A percentile compares a stretch with the other conserved stretches of the same genome.
phyloP scores from a whole-genome alignment of 2,329 filamentous ascomycete species.

The Fusarium pseudoanthophilum region DNA sequence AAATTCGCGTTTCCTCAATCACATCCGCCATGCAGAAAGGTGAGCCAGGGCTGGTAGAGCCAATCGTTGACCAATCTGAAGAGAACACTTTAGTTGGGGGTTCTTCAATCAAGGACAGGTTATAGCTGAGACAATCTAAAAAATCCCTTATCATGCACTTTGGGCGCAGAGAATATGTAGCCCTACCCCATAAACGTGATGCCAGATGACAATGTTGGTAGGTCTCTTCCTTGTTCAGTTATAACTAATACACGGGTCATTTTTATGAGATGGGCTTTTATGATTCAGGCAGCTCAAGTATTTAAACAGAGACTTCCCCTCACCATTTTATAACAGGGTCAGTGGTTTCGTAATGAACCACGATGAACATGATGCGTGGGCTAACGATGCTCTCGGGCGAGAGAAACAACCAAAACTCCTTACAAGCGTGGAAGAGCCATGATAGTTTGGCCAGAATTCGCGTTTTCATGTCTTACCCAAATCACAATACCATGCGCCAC shows the following conservation, averaged over 20 bases:
- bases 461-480: accelerated
- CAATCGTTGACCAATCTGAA: too few species aligned
- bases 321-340: background rate
- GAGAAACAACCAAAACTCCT: too few species aligned
- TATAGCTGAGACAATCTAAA: background rate
- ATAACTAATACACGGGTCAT: accelerated
- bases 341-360: too few species aligned
- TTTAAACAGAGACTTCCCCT: accelerated
- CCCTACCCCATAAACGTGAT: too few species aligned
- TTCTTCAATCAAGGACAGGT: too few species aligned
- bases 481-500: background rate
- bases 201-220: too few species aligned
- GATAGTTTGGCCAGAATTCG: background rate
- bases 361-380: accelerated
- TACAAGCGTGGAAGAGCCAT: accelerated
- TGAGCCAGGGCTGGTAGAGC: background rate
- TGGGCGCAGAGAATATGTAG: too few species aligned
- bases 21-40: accelerated
- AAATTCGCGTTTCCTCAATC: background rate
- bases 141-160: background rate
- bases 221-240: too few species aligned
- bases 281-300: too few species aligned
- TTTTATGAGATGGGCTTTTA: background rate
- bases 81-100: too few species aligned
- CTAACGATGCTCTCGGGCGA: background rate